phyloP scores from a whole-genome alignment of 1,139 yeast species.

The Ogataea hybrid region DNA sequence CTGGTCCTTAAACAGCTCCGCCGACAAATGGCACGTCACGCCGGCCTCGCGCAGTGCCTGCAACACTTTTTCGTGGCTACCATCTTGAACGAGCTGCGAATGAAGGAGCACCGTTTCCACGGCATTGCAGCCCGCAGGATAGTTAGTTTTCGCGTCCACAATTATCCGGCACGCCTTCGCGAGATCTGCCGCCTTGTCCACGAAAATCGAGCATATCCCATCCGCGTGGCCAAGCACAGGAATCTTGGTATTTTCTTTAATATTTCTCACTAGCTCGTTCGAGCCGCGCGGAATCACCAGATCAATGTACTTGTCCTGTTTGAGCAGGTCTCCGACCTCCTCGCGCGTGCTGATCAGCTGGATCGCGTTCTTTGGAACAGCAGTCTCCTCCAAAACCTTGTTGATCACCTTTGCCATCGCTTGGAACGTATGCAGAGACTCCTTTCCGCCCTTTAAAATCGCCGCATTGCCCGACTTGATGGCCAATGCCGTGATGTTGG shows the following conservation, averaged over 20 bases:
- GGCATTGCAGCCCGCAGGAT: conserved; percentile 98
- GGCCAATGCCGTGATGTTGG: conserved; percentile 93
- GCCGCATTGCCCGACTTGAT: conserved; percentile 96
- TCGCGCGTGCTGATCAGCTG: conserved; percentile 87
- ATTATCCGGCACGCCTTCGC: conserved; percentile 71
- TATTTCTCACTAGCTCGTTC: conserved; percentile 80
- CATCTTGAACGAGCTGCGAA: conserved; percentile 38
- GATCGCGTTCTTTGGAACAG: conserved; percentile 76
- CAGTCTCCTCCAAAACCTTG: conserved; percentile 55
- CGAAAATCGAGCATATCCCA: conserved; percentile 88
- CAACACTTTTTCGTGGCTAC: conserved; percentile 39
- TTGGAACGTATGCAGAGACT: conserved; percentile 78
- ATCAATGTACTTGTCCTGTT: conserved; percentile 88
- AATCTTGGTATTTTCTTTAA: conserved; percentile 84
- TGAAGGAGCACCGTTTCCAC: conserved; percentile 82
- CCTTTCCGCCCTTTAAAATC: conserved; percentile 96
- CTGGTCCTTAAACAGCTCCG: conserved; percentile 43
- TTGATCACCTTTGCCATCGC: conserved; percentile 76
- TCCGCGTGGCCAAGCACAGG: conserved; percentile 99
- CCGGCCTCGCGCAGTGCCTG: conserved; percentile 55
- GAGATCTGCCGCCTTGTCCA: conserved; percentile 74
- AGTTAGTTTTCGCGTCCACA: conserved; percentile 89
- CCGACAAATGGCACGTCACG: conserved; percentile 69
- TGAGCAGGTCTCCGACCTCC: conserved; percentile 79
- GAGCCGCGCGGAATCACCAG: conserved; percentile 97